A percentile compares a stretch with the other conserved stretches of the same genome.
Evolutionary conservation across 2,329 filamentous ascomycete species (phyloP).

Genomic region (Fusarium caatingaense): DNA sequence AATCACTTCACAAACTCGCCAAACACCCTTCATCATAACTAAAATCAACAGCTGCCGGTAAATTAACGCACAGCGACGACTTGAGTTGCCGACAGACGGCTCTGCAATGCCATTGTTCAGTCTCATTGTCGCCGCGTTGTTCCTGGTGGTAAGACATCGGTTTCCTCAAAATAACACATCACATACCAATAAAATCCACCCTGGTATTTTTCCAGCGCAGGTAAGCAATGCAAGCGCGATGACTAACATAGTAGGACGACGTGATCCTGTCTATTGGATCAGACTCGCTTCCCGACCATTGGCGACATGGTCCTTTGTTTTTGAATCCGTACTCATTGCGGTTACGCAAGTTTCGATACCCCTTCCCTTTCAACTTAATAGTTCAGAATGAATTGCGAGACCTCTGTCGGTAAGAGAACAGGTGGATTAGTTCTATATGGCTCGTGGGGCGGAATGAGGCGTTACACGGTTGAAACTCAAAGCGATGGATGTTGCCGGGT

Average conservation of each 20-base stretch:
- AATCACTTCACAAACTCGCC: conserved; percentile 14
- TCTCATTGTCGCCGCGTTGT: conserved; percentile 11
- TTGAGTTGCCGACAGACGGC: neutral
- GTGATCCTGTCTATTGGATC: conserved; percentile 5
- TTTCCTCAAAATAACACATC: conserved; percentile 9
- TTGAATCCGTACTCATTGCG: conserved; percentile 15
- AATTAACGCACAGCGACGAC: conserved; percentile 4
- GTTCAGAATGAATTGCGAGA: conserved; percentile 18
- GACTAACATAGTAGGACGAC: conserved; percentile 39
- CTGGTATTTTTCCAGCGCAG: conserved; percentile 24
- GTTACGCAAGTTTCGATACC: conserved; percentile 43
- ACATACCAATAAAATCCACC: neutral
- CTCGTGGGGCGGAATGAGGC: conserved; percentile 35
- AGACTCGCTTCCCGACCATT: neutral
- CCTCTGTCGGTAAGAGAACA: conserved; percentile 31
- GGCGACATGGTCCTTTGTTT: conserved; percentile 22
- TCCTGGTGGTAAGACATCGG: conserved; percentile 43
- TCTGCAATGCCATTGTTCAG: conserved; percentile 1
- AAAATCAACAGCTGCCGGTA: conserved; percentile 22
- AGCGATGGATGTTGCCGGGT: conserved; percentile 15
- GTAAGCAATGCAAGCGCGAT: conserved; percentile 16
- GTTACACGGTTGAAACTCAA: conserved; percentile 31
- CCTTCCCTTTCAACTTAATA: conserved; percentile 32
- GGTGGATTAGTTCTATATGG: conserved; percentile 33
- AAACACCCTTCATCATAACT: conserved; percentile 14